Evolutionary conservation across 176 grass and related monocot species (phyloP).

Genomic region (Alopecurus myosuroides): DNA sequence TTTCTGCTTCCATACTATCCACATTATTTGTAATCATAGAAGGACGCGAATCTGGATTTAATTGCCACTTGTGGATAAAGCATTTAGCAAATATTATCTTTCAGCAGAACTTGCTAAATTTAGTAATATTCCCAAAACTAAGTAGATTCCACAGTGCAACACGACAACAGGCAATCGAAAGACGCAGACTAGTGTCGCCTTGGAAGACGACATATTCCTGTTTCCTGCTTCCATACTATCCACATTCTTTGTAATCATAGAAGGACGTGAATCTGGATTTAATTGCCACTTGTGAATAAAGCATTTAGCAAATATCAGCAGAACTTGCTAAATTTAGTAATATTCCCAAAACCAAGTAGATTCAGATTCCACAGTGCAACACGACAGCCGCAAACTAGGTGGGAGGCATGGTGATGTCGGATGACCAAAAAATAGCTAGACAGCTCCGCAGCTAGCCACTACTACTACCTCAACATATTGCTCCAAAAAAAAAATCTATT

Average conservation of each 20-base stretch:
- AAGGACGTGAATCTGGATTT: too few relatives aligned
- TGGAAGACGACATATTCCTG: too few relatives aligned
- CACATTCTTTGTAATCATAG: too few relatives aligned
- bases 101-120: not conserved
- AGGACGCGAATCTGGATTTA: too few relatives aligned
- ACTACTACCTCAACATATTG: not conserved
- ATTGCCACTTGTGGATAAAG: not conserved
- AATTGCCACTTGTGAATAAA: not conserved
- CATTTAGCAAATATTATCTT: not conserved
- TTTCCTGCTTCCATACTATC: too few relatives aligned
- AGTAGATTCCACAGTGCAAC: not conserved
- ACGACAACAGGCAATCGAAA: not conserved
- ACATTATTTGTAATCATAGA: too few relatives aligned
- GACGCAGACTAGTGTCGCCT: too few relatives aligned
- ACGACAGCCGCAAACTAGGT: too few relatives aligned
- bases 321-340: not conserved
- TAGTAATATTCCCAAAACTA: not conserved
- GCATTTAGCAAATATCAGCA: not conserved
- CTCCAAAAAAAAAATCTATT: not conserved
- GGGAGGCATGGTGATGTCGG: not conserved
- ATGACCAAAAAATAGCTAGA: not conserved
- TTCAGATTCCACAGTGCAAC: not conserved
- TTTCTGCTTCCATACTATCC: too few relatives aligned
- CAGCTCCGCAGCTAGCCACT: not conserved
- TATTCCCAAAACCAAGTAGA: not conserved